A percentile compares a stretch with the other conserved stretches of the same genome.
Evolutionary conservation across 805 yeast species (phyloP).

Genomic region (Brettanomyces naardenensis): DNA sequence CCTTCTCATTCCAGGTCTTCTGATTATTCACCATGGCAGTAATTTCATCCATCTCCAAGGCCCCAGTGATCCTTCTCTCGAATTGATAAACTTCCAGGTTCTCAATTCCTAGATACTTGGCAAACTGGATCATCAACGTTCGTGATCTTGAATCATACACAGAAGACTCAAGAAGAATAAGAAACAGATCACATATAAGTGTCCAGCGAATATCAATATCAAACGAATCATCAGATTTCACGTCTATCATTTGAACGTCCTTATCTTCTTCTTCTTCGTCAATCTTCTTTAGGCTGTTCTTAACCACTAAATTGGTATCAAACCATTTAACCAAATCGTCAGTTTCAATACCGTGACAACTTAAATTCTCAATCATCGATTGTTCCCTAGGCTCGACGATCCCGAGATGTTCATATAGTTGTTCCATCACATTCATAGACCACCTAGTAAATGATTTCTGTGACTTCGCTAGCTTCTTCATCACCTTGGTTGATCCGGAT

Average conservation of each 20-base stretch:
- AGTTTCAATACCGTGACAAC: constrained; percentile 75
- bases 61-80: constrained; percentile 84
- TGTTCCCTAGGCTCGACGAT: constrained; percentile 61
- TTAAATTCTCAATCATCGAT: constrained; percentile 77
- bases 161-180: constrained; percentile 73
- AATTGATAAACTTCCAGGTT: constrained; percentile 76
- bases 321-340: constrained; percentile 62
- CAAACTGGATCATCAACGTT: constrained; percentile 64
- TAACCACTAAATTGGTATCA: constrained; percentile 31
- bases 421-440: constrained; percentile 65
- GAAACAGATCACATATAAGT: constrained; percentile 80
- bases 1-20: constrained; percentile 66
- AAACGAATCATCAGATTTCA: constrained; percentile 25
- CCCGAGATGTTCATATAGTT: constrained; percentile 77
- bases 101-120: constrained; percentile 47
- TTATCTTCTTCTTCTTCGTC: constrained; percentile 8
- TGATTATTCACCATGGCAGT: constrained; percentile 23
- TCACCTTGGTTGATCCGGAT: constrained; percentile 42
- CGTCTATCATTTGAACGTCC: constrained; percentile 13
- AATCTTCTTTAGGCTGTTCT: constrained; percentile 38
- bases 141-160: constrained; percentile 87
- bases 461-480: constrained; percentile 53
- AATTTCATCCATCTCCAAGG: constrained; percentile 69
- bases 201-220: constrained; percentile 89
- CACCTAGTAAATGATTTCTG: constrained; percentile 80